Conservation (phyloP, 2,329 filamentous ascomycete genomes). For the Didymella pomorum region DNA sequence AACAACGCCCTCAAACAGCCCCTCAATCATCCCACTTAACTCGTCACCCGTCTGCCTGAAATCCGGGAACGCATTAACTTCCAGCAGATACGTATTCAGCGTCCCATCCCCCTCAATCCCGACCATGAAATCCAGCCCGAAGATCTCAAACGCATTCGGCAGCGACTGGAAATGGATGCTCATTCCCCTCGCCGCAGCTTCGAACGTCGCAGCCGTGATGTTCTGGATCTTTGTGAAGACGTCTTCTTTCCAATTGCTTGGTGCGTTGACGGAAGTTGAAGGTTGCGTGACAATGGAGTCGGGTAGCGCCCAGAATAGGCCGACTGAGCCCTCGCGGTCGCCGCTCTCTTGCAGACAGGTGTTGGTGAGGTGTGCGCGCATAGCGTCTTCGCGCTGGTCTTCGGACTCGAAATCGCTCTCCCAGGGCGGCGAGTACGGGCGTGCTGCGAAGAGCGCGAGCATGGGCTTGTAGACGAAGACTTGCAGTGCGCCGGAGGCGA, state of each 20-base stretch:
- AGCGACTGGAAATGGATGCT: constrained; percentile 90
- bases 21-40: constrained; percentile 73
- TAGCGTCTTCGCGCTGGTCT: constrained; percentile 48
- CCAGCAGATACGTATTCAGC: constrained; percentile 74
- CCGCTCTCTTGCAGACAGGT: constrained; percentile 80
- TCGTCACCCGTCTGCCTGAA: constrained; percentile 89
- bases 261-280: not conserved
- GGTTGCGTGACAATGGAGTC: constrained; percentile 35
- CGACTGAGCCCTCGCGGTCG: constrained; percentile 70
- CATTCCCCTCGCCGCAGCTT: constrained; percentile 84
- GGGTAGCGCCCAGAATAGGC: constrained; percentile 76
- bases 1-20: constrained; percentile 79
- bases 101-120: constrained; percentile 54
- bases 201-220: constrained; percentile 80
- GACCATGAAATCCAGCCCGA: constrained; percentile 89
- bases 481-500: constrained; percentile 78
- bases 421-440: constrained; percentile 73
- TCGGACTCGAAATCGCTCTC: constrained; percentile 27
- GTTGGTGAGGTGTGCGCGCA: constrained; percentile 88
- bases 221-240: constrained; percentile 78
- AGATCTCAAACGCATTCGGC: constrained; percentile 89
- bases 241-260: constrained; percentile 60
- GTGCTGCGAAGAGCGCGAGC: constrained; percentile 89
- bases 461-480: constrained; percentile 90
- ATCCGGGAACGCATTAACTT: constrained; percentile 96